Percentiles rank a stretch among this genome's conserved stretches.
These are phyloP conservation scores for Gracilaria gracilis DNA, from an alignment of 23 red algal genomes.

Conservation along the genomic window DNA sequence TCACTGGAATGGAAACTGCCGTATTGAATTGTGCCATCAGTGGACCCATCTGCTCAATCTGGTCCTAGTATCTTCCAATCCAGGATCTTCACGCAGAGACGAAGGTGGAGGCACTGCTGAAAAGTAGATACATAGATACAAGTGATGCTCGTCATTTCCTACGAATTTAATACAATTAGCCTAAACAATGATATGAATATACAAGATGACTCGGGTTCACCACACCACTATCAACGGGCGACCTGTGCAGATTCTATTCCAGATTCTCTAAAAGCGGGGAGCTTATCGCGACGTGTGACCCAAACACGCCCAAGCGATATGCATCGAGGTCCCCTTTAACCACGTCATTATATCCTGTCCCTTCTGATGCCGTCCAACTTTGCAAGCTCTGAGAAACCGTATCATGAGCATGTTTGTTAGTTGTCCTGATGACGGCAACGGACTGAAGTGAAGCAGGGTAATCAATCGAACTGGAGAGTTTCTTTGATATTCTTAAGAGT, in stretches of 20 bases:
- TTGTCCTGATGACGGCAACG: neutral
- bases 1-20: no score
- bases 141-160: neutral
- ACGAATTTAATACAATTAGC: constrained; percentile 22
- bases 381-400: neutral
- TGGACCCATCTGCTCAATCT: no score
- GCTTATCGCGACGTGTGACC: neutral
- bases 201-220: constrained; percentile 4
- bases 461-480: constrained; percentile 2
- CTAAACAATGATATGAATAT: constrained; percentile 21
- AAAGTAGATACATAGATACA: neutral
- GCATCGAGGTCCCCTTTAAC: neutral
- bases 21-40: no score
- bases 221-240: neutral
- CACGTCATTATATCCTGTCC: neutral
- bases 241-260: neutral
- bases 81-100: neutral
- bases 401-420: neutral
- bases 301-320: neutral
- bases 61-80: no score
- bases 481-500: constrained; percentile 73
- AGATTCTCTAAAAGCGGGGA: neutral
- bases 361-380: neutral
- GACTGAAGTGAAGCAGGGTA: neutral
- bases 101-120: neutral